phyloP scores from a whole-genome alignment of 106 monocot genomes.

The Apostasia ramifera region DNA sequence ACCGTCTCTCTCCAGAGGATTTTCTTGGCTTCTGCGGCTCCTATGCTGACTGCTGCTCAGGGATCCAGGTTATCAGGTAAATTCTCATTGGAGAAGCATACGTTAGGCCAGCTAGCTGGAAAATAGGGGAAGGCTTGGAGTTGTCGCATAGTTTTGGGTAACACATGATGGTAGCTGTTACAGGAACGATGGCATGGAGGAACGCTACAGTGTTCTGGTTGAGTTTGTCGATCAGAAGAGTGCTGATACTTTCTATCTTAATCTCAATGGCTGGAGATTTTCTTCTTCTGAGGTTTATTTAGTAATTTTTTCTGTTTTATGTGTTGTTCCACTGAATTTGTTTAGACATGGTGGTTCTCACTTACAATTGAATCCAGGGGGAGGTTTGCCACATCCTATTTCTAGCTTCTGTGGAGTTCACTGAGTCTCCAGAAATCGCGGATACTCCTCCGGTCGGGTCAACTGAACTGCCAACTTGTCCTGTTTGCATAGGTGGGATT shows the following conservation, averaged over 20 bases:
- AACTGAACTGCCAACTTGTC: constrained; percentile 79
- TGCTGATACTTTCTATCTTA: constrained; percentile 72
- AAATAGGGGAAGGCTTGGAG: no score
- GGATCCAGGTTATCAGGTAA: constrained; percentile 62
- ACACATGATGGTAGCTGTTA: not conserved
- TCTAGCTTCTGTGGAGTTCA: constrained; percentile 53
- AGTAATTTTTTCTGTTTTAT: not conserved
- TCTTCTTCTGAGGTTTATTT: constrained; percentile 48
- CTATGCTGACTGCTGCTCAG: constrained; percentile 29
- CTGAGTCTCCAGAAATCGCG: constrained; percentile 47
- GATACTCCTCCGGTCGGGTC: constrained; percentile 52
- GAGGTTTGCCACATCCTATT: constrained; percentile 89
- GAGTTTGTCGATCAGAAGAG: constrained; percentile 69
- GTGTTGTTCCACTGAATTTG: not conserved
- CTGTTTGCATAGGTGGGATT: constrained; percentile 77
- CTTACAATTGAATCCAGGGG: constrained; percentile 32
- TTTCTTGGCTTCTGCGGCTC: constrained; percentile 64
- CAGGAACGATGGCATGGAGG: constrained; percentile 84
- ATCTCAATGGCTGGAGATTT: constrained; percentile 78
- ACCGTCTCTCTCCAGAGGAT: constrained; percentile 50
- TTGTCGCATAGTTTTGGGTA: no score
- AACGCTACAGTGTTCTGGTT: constrained; percentile 77
- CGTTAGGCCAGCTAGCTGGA: no score
- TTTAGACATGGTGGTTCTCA: not conserved
- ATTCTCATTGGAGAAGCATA: not conserved